Percentiles rank a stretch among this genome's conserved stretches.
phyloP scores from a whole-genome alignment of 1,284 basidiomycete species.

The Heliocybe sulcata region DNA sequence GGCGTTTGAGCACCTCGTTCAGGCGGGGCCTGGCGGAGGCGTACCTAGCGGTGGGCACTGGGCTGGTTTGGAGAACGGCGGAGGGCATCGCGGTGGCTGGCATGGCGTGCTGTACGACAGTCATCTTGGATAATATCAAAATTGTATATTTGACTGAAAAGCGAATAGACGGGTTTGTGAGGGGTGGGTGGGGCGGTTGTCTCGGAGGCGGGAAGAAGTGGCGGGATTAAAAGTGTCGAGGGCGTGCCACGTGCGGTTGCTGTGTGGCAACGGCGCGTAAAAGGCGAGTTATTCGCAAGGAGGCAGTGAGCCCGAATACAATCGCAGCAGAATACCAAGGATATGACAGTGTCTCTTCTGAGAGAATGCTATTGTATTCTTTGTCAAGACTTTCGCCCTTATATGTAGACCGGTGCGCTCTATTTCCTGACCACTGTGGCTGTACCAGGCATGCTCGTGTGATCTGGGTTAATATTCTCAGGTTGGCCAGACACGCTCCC shows the following conservation, averaged over 20 bases:
- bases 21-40: not conserved
- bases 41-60: not conserved
- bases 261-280: not conserved
- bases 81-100: not conserved
- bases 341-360: too few species aligned
- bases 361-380: not conserved
- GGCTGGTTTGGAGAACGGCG: not conserved
- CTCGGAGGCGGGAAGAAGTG: not conserved
- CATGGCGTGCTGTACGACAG: conserved; percentile 1
- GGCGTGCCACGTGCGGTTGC: not conserved
- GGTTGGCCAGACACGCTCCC: conserved; percentile 1
- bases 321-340: not conserved
- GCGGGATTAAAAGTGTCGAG: not conserved
- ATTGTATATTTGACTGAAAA: not conserved
- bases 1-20: conserved; percentile 24
- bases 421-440: not conserved
- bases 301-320: not conserved
- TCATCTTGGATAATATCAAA: not conserved
- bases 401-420: not conserved
- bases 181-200: not conserved
- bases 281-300: not conserved
- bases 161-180: not conserved
- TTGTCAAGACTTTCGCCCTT: not conserved
- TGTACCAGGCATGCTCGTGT: not conserved
- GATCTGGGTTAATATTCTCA: not conserved